phyloP scores from a whole-genome alignment of 2,329 filamentous ascomycete genomes.

The Shiraia bambusicola region DNA sequence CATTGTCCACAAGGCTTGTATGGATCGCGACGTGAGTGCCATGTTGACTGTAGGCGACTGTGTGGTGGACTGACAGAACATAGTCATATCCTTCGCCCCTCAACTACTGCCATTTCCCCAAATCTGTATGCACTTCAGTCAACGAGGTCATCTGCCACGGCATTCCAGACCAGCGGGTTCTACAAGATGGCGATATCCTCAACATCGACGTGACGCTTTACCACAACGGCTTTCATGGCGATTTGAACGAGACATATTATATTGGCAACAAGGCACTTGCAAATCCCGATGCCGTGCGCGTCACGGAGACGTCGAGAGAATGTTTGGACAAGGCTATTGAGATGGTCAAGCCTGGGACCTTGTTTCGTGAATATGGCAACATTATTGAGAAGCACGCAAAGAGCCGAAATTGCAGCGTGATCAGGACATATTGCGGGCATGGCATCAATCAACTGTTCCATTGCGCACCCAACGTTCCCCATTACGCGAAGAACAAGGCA shows the following conservation, averaged over 20 bases:
- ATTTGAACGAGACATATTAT: slow-evolving; percentile 98
- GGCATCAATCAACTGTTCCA: slow-evolving; percentile 95
- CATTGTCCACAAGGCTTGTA: slow-evolving; percentile 89
- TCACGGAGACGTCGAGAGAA: slow-evolving; percentile 87
- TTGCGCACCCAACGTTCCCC: slow-evolving; percentile 87
- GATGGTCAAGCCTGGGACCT: slow-evolving; percentile 86
- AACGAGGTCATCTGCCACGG: slow-evolving; percentile 99
- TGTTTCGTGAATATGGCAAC: slow-evolving; percentile 91
- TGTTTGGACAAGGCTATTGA: slow-evolving; percentile 90
- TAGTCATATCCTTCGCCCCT: slow-evolving; percentile 93
- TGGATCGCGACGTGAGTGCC: slow-evolving; percentile 79
- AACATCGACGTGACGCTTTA: slow-evolving; percentile 97
- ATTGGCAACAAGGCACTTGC: slow-evolving; percentile 84
- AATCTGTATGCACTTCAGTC: slow-evolving; percentile 92
- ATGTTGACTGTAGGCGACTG: background rate
- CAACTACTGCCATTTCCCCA: slow-evolving; percentile 95
- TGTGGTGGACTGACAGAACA: slow-evolving; percentile 15
- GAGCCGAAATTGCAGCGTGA: slow-evolving; percentile 78
- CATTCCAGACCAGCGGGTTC: slow-evolving; percentile 85
- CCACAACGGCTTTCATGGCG: slow-evolving; percentile 91
- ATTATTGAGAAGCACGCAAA: slow-evolving; percentile 96
- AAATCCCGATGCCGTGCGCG: slow-evolving; percentile 82
- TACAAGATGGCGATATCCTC: slow-evolving; percentile 91
- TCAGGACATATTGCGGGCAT: slow-evolving; percentile 94
- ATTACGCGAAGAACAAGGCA: slow-evolving; percentile 98